Evolutionary conservation across 2,329 filamentous ascomycete species (phyloP), one percentile per base, ranked within the genome.

Genomic region (Nannizzia gypsea): DNA sequence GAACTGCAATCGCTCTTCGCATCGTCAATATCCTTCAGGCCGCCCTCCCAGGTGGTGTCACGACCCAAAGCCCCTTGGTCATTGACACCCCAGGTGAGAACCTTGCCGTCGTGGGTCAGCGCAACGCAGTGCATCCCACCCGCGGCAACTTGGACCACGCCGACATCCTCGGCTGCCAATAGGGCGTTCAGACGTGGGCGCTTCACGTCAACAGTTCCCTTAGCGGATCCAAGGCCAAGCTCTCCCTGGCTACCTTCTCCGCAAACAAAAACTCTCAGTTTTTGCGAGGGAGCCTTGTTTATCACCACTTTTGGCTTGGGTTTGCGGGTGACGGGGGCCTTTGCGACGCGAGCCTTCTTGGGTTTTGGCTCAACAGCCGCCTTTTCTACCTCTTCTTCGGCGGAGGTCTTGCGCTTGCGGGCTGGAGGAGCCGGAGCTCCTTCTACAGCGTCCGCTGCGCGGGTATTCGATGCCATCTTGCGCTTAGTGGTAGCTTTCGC

Each of bases 81-180:
- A 70, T 93, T 93, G 66, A 93, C 89, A 59, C 89, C 89, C 89
- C 89, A 95, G 28, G 88, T 90, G 59, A 90, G 76, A 66, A 95
- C 87, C 74, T 85, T 85, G 77, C 90, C 89, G 72, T 92, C 86
- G 65, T 85, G 81, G 56, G 89, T 92, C 58, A 93, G 76, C 2
- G 86, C 88, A 63, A 87, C 78, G 58, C 81, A 84, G 73, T 95
- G 89, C 88, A 95, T 92, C 60, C 88, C 89, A 62, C 89, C 89
- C 62, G 86, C 84, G 57, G 87, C 84, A 60, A 95, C 74, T 72
- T 88, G 84, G 1, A 93, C 88, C 38, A 93, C 83, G 52, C 84
- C 82, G 59, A 85, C 80, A 40, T 76, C 75, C 62, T 80, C 76
- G 2, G 80, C 75, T 26, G 76, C 73, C 44, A 90, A 77, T 61